phyloP scores from a whole-genome alignment of 139 green algal species.

The Volvox reticuliferus region DNA sequence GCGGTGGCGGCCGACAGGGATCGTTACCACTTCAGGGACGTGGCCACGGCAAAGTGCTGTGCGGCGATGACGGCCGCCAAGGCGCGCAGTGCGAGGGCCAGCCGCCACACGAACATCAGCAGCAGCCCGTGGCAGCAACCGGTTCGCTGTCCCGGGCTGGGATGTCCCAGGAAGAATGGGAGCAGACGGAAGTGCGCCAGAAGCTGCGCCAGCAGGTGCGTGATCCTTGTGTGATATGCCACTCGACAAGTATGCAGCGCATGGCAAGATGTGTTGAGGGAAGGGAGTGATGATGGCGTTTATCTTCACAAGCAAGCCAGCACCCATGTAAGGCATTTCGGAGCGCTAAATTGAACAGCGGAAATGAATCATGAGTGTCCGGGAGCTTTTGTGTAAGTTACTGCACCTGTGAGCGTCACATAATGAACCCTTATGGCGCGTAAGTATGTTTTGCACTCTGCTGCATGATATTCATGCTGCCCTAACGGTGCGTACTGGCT shows the following conservation, averaged over 20 bases:
- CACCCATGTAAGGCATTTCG: no score
- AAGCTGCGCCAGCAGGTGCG: slow-evolving; percentile 20
- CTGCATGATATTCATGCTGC: no score
- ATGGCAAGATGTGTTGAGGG: not conserved
- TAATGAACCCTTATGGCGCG: no score
- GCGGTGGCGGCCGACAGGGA: not conserved
- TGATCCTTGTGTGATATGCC: not conserved
- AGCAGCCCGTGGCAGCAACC: not conserved
- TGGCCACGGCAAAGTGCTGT: not conserved
- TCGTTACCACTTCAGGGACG: not conserved
- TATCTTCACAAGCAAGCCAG: no score
- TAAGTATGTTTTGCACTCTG: no score
- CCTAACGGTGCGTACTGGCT: no score
- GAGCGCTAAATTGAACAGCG: no score
- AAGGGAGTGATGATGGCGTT: not conserved
- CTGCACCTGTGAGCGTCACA: no score
- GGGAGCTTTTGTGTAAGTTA: no score
- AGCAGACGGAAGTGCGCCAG: not conserved
- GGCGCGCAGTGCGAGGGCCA: not conserved
- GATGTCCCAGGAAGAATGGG: not conserved
- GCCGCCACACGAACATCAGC: not conserved
- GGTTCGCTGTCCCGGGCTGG: not conserved
- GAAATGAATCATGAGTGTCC: no score
- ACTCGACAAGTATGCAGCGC: no score
- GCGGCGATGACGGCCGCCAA: not conserved